Conservation (phyloP, 331 rosid species). For the Spiraea crenata region DNA sequence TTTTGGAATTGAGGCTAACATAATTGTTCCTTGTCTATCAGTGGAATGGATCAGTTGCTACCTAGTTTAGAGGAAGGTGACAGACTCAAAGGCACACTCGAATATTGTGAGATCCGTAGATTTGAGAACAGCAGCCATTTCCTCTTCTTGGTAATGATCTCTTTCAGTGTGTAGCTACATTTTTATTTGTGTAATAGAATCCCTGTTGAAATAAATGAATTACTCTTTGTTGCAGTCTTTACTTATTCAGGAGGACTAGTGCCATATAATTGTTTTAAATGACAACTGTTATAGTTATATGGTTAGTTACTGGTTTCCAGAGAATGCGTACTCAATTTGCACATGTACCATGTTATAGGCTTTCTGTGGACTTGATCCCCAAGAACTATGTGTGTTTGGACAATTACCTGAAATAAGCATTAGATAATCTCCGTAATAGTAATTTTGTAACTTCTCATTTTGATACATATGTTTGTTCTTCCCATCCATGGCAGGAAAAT, state of each 20-base stretch:
- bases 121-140: slow-evolving; percentile 71
- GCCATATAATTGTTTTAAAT: too few species aligned
- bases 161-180: neutral
- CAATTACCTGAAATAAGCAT: neutral
- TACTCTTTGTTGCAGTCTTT: neutral
- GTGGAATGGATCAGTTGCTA: slow-evolving; percentile 73
- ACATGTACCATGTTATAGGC: too few species aligned
- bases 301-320: too few species aligned
- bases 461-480: neutral
- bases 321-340: too few species aligned
- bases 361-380: neutral
- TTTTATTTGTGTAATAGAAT: neutral
- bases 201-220: neutral
- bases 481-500: slow-evolving; percentile 57
- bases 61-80: slow-evolving; percentile 68
- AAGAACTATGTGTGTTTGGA: neutral
- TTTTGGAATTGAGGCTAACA: slow-evolving; percentile 30
- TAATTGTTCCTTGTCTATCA: slow-evolving; percentile 35
- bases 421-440: neutral
- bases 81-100: slow-evolving; percentile 44
- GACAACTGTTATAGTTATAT: too few species aligned
- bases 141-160: slow-evolving; percentile 63
- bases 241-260: too few species aligned
- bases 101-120: slow-evolving; percentile 57
- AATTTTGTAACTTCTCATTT: neutral